Evolutionary conservation across 768 basidiomycete genomes (phyloP), one percentile per base, ranked within the genome.

Genomic region (Floccularia luteovirens): DNA sequence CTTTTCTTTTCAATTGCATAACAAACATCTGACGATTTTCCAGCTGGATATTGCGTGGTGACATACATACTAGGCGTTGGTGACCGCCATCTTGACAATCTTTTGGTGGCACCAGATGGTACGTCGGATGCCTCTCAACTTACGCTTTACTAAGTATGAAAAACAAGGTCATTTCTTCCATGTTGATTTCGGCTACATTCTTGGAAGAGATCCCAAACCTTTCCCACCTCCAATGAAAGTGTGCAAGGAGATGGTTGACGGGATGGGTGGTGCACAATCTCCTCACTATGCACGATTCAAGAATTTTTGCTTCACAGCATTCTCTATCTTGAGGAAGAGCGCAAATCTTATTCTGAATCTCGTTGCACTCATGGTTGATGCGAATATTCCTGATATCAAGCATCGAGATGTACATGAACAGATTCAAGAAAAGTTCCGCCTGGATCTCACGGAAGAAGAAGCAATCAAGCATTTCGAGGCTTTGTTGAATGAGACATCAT

Each of bases 161-260:
- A 45, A 31, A 13, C 23, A n/a, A 6, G 6, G 24, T 55, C 14
- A 63, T 39, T 5, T 27, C 36, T 17, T 14, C 0, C 54, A 94
- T n/a, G 96, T 98, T 46, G 96, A 98, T 57, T 99, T 98, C 54
- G 94, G 96, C 2, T 99, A 97, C 60, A 98, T 98, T 51, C 74
- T 98, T 11, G 96, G 96, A 2, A 82, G 92, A 2, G 96, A 98
- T 56, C 96, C 96, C 0, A 98, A 99, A 54, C 90, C 92, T 0
- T 94, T 93, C 56, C 93, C 96, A 2, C 96, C 96, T 4, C 89
- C 92, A 10, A 93, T 98, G 48, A 99, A 99, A 58, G 88, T 99
- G 28, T 97, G 93, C 63, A 93, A 94, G 54, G 96, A 98, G 57
- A 99, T 98, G 96, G 90, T 98, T 0, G 96, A 99, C 56, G 94